phyloP scores from a whole-genome alignment of 2,329 filamentous ascomycete genomes.

The Cercospora sp. region DNA sequence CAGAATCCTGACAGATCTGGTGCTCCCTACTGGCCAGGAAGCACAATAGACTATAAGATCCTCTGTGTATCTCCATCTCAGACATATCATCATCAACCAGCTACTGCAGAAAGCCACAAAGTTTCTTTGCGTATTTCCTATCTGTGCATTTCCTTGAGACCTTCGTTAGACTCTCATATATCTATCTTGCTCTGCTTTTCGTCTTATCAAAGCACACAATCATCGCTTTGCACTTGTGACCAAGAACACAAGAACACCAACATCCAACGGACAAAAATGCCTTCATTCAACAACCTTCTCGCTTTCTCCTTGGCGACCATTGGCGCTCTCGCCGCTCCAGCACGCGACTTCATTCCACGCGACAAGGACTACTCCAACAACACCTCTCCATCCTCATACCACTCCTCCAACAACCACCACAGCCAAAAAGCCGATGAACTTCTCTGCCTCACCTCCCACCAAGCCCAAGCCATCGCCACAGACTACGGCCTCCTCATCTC shows the following conservation, averaged over 20 bases:
- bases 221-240: background rate
- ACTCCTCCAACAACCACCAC: conserved; percentile 24
- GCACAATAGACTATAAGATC: conserved; percentile 11
- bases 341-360: conserved; percentile 31
- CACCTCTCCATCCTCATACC: conserved; percentile 27
- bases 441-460: conserved; percentile 26
- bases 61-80: background rate
- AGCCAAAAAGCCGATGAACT: conserved; percentile 9
- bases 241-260: background rate
- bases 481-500: conserved; percentile 36
- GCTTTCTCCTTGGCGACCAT: conserved; percentile 11
- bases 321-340: conserved; percentile 13
- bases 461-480: conserved; percentile 34
- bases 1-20: background rate
- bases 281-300: conserved; percentile 6
- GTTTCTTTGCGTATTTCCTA: conserved; percentile 14
- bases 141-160: conserved; percentile 18
- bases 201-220: background rate
- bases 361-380: conserved; percentile 34
- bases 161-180: conserved; percentile 15
- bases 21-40: background rate
- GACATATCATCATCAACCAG: conserved; percentile 11
- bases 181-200: background rate
- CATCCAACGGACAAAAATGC: conserved; percentile 4
- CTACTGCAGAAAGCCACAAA: conserved; percentile 8